Base-by-base conservation (phyloP, 106 monocot genomes). In the Vanilla planifolia region DNA sequence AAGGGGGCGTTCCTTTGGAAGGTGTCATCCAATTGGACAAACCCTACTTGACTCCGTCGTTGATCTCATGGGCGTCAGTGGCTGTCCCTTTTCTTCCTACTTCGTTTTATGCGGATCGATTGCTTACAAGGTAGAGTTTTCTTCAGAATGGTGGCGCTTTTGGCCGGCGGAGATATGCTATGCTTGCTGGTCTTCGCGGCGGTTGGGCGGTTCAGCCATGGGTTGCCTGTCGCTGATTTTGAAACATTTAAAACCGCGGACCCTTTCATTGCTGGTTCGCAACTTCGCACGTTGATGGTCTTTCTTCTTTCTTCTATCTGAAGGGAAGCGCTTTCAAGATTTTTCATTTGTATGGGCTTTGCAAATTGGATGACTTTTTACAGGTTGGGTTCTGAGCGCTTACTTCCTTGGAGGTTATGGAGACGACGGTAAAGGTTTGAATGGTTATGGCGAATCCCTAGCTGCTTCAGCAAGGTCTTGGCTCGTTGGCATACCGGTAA, bases 131-230 rank as follows among this genome's bases (percentile, higher is more conserved):
- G 16, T 62, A n/a, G 8, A 11, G 14, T 1, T 25, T 3, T 65
- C 26, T 67, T 53, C 77, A 93, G 89, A 69, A 75, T 70, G 72
- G 72, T 94, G 59, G 85, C 69, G 13, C 60, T 94, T 64, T 47
- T 94, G 46, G 80, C 83, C 0, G 75, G 85, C 17, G 89, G 93
- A 21, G 93, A 89, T 51, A 69, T 75, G 3, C 48, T 89, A 62
- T 85, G 79, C 68, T 70, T 94, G 25, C 80, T 94, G 9, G 21
- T 72, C 6, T 94, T 94, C 69, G 82, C 93, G 16, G 82, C 82
- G 2, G 59, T 94, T n/a, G 93, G 93, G 37, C 79, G 93, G 64
- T 80, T 83, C 63, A 89, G 67, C 73, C 93, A 93, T 77, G 93
- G 89, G 6, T 61, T 85, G n/a, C 70, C 79, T 33, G 68, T 85